Evolutionary conservation across 2,329 filamentous ascomycete species (phyloP).

Genomic region (Diaporthe longicolla): DNA sequence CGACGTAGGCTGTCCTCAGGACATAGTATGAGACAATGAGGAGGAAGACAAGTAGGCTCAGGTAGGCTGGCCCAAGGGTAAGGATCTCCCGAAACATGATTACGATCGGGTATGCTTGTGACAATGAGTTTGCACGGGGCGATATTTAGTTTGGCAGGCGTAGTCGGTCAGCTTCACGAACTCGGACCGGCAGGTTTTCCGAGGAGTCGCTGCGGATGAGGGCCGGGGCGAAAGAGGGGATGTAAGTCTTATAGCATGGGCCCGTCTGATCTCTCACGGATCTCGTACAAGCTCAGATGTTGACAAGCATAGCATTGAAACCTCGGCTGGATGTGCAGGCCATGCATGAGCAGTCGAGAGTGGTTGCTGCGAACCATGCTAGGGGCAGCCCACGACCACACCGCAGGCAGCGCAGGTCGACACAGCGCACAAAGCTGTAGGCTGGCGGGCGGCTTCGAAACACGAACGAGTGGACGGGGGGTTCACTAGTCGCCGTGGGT

Average conservation of each 20-base stretch:
- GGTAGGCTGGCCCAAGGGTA: slow-evolving; percentile 32
- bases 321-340: slow-evolving; percentile 24
- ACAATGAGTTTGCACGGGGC: slow-evolving; percentile 10
- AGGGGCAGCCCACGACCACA: not conserved
- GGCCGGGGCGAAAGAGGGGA: slow-evolving; percentile 11
- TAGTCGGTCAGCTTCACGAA: slow-evolving; percentile 22
- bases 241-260: slow-evolving; percentile 31
- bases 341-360: slow-evolving; percentile 8
- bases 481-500: slow-evolving; percentile 17
- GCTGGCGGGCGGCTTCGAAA: slow-evolving; percentile 8
- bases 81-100: slow-evolving; percentile 40
- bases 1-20: slow-evolving; percentile 46
- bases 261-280: slow-evolving; percentile 25
- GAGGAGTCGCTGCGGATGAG: not conserved
- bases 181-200: slow-evolving; percentile 28
- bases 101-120: slow-evolving; percentile 6
- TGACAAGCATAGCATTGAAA: slow-evolving; percentile 27
- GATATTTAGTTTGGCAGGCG: slow-evolving; percentile 6
- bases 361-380: slow-evolving; percentile 4
- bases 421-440: slow-evolving; percentile 1
- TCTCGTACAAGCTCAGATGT: slow-evolving; percentile 29
- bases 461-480: not conserved
- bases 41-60: slow-evolving; percentile 34
- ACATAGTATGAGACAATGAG: slow-evolving; percentile 44
- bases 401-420: not conserved